phyloP scores from a whole-genome alignment of 148 eudicot species.

The Vaccinium vitisidaea region DNA sequence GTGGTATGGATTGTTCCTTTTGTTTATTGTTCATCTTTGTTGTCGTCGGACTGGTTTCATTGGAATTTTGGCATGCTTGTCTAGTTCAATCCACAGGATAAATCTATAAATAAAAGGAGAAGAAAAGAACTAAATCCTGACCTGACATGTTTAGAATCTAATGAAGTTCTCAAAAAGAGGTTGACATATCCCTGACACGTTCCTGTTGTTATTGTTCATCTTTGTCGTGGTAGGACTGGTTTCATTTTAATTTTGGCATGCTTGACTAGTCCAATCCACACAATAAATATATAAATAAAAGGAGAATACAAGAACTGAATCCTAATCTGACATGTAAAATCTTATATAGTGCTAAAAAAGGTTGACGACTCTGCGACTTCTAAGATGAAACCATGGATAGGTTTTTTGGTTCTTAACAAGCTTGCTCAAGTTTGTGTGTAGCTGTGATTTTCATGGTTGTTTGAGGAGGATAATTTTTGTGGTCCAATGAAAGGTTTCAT shows the following conservation, averaged over 20 bases:
- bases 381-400: background rate
- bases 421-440: background rate
- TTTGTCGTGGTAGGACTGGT: background rate
- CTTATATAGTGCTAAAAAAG: background rate
- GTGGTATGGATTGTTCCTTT: conserved; percentile 50
- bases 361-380: background rate
- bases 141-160: conserved; percentile 1
- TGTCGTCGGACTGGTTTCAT: background rate
- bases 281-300: background rate
- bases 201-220: conserved; percentile 11
- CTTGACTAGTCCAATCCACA: conserved; percentile 6
- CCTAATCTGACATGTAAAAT: background rate
- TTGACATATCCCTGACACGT: background rate
- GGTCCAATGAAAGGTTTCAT: background rate
- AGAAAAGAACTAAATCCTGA: background rate
- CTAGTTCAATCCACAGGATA: background rate
- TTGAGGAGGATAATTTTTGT: background rate
- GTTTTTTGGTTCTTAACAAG: background rate
- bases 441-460: background rate
- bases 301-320: background rate
- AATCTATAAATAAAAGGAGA: background rate
- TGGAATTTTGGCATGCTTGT: background rate
- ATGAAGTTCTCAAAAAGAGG: background rate
- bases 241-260: background rate
- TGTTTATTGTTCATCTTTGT: conserved; percentile 6